Evolutionary conservation across 1,139 yeast species (phyloP), one percentile per base, ranked within the genome.

Genomic region (Scheffersomyces stambukii): DNA sequence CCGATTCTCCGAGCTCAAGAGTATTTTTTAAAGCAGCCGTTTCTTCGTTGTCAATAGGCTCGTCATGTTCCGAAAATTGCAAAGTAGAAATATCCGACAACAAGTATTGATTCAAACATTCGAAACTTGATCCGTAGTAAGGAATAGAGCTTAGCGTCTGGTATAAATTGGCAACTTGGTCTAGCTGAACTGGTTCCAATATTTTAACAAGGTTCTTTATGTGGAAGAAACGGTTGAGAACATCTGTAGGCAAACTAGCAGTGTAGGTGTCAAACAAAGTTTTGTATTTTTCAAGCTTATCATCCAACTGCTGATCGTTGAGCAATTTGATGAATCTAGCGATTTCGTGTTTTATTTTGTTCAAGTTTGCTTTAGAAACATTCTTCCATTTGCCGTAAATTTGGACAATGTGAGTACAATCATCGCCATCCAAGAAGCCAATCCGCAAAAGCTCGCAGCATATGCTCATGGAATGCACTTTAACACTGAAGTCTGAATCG

Each of bases 351-450:
- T 56, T 60, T 16, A 67, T 44, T 21, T 59, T 59, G 7, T n/a
- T n/a, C n/a, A n/a, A n/a, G n/a, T n/a, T n/a, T n/a, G n/a, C n/a
- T n/a, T n/a, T n/a, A n/a, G n/a, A n/a, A n/a, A n/a, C n/a, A n/a
- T n/a, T n/a, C n/a, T n/a, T n/a, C n/a, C n/a, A n/a, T n/a, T n/a
- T n/a, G n/a, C n/a, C n/a, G n/a, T n/a, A n/a, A n/a, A n/a, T n/a
- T n/a, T n/a, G n/a, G n/a, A n/a, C n/a, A n/a, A n/a, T n/a, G n/a
- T n/a, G n/a, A n/a, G n/a, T n/a, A n/a, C n/a, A n/a, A 15, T 35
- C 35, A 3, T 61, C 60, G 15, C 75, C 76, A 30, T 75, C 81
- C 26, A 86, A 55, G 40, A 77, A 80, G 0, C 89, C 91, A 13
- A 75, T 54, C 27, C 65, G 68, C 12, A 73, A 60, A 12, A 84